Evolutionary conservation across 306 rosid genomes (phyloP).

Genomic region (Castanopsis chinensis): DNA sequence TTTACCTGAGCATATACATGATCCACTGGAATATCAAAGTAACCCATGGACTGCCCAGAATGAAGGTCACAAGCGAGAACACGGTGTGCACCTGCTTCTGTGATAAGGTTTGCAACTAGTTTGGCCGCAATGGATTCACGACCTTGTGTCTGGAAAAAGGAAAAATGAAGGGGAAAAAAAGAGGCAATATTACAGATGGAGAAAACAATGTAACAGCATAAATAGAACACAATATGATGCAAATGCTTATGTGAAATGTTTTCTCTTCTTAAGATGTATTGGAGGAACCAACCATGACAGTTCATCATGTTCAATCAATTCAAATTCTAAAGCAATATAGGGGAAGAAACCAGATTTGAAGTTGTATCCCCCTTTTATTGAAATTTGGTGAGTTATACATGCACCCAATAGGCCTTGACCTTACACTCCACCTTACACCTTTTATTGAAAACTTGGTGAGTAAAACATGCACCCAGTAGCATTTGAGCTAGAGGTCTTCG

Average conservation of each 20-base stretch:
- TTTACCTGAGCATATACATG: slow-evolving; percentile 89
- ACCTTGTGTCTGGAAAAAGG: slow-evolving; percentile 70
- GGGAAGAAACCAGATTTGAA: no score
- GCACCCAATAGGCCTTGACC: no score
- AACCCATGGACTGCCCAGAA: slow-evolving; percentile 98
- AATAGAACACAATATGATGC: background rate
- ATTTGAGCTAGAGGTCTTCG: no score
- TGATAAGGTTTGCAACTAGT: slow-evolving; percentile 88
- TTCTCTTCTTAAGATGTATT: background rate
- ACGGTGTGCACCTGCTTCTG: slow-evolving; percentile 96
- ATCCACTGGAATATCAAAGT: slow-evolving; percentile 98
- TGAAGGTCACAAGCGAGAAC: slow-evolving; percentile 99
- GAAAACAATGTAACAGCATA: background rate
- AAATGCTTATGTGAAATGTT: background rate
- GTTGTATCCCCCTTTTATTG: no score
- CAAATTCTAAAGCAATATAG: background rate
- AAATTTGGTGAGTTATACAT: background rate
- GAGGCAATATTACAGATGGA: background rate
- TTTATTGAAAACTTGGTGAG: background rate
- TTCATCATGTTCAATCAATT: background rate
- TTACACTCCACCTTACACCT: no score
- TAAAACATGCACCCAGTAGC: no score
- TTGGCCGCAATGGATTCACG: slow-evolving; percentile 99
- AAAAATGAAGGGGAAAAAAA: background rate
- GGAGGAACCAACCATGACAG: background rate